Conservation (phyloP, 306 rosid genomes). For the Castanea sativa region DNA sequence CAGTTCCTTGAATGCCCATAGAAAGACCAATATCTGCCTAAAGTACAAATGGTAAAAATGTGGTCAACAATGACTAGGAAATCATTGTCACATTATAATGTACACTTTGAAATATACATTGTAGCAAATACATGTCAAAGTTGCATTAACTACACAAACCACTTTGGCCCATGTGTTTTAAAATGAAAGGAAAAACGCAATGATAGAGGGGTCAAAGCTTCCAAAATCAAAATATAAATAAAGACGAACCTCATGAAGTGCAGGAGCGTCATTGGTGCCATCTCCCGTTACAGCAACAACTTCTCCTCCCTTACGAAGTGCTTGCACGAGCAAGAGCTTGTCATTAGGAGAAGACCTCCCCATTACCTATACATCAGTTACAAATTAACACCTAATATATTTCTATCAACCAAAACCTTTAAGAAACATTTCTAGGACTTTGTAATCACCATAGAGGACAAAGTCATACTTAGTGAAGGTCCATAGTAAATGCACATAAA, state of each 20-base stretch:
- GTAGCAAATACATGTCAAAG: not conserved
- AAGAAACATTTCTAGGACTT: not conserved
- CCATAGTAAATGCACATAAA: constrained; percentile 13
- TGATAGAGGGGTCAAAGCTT: not conserved
- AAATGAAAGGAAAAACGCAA: not conserved
- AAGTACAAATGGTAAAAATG: constrained; percentile 44
- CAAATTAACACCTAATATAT: constrained; percentile 14
- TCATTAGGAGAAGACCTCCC: constrained; percentile 99
- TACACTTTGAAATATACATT: not conserved
- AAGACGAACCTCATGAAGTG: constrained; percentile 90
- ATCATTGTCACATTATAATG: not conserved
- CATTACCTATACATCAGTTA: constrained; percentile 66
- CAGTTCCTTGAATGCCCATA: constrained; percentile 98
- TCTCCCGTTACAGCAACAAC: constrained; percentile 99
- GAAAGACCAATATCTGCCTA: constrained; percentile 99
- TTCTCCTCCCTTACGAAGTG: constrained; percentile 83
- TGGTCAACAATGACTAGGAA: constrained; percentile 32
- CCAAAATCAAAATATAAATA: constrained; percentile 12
- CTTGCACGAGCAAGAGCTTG: constrained; percentile 98
- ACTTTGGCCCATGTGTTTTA: not conserved
- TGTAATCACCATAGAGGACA: constrained; percentile 4
- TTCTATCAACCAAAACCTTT: not conserved
- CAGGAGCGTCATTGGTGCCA: constrained; percentile 99
- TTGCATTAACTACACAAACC: not conserved
- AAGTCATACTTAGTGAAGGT: constrained; percentile 16